phyloP scores from a whole-genome alignment of 768 basidiomycete genomes.

The Termitomyces sp. region DNA sequence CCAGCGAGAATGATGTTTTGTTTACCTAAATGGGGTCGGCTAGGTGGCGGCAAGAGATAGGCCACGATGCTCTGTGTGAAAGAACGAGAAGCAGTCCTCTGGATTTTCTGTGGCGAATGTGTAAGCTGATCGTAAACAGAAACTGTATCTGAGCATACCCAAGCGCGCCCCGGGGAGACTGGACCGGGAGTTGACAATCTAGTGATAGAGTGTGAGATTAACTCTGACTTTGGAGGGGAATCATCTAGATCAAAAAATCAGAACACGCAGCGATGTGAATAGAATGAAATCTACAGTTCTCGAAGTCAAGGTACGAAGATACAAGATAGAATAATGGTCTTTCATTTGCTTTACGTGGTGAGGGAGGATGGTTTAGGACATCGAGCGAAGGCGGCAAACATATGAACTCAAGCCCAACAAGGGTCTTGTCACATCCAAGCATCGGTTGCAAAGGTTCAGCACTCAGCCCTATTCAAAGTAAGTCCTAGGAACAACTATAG shows the following conservation, averaged over 20 bases:
- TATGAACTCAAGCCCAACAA: constrained; percentile 47
- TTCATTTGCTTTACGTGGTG: constrained; percentile 18
- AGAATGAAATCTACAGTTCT: constrained; percentile 45
- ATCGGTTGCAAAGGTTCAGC: constrained; percentile 46
- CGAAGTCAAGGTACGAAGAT: constrained; percentile 55
- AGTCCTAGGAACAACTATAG: not conserved
- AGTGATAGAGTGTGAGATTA: constrained; percentile 31
- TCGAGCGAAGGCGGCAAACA: constrained; percentile 18
- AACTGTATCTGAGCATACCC: constrained; percentile 30
- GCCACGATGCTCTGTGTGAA: constrained; percentile 44
- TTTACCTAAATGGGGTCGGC: constrained; percentile 23
- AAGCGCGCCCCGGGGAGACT: constrained; percentile 23
- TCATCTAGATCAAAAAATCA: constrained; percentile 22
- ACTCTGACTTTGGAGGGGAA: constrained; percentile 35
- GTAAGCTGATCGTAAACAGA: not conserved
- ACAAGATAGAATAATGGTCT: constrained; percentile 42
- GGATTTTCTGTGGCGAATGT: constrained; percentile 23
- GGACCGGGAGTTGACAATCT: constrained; percentile 15
- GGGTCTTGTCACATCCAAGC: constrained; percentile 27
- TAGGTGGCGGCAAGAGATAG: constrained; percentile 42
- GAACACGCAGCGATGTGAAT: not conserved
- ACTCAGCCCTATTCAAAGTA: constrained; percentile 30
- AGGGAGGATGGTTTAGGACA: constrained; percentile 5
- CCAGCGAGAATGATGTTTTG: constrained; percentile 41
- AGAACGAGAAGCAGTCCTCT: constrained; percentile 30